A percentile compares a stretch with the other conserved stretches of the same genome.
Evolutionary conservation across 805 yeast species (phyloP).

Genomic region (Candida golubevii): DNA sequence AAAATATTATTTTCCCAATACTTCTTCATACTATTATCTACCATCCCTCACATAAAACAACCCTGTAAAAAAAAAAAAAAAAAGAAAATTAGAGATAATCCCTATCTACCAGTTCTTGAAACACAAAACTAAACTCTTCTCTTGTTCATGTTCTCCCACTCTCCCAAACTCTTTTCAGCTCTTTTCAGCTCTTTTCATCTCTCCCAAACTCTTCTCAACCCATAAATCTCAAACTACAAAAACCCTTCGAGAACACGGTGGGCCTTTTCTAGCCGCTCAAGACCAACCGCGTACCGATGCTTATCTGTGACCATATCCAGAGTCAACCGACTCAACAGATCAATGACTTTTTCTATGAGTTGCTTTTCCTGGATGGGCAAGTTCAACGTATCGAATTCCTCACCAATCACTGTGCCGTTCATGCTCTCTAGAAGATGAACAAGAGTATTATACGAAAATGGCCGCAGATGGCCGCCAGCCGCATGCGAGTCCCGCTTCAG

Average conservation of each 20-base stretch:
- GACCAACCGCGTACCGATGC: constrained; percentile 73
- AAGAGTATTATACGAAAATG: constrained; percentile 42
- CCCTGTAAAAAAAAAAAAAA: no score
- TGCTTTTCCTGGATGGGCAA: constrained; percentile 74
- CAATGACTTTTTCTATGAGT: constrained; percentile 79
- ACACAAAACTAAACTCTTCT: no score
- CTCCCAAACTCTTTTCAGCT: no score
- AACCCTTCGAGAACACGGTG: constrained; percentile 84
- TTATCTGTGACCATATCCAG: constrained; percentile 90
- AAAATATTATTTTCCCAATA: no score
- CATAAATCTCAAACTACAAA: constrained; percentile 15
- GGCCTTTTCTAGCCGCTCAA: constrained; percentile 75
- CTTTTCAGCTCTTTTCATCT: no score
- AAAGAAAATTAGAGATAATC: no score
- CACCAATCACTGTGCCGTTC: constrained; percentile 59
- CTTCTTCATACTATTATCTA: no score
- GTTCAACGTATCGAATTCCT: constrained; percentile 69
- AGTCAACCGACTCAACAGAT: constrained; percentile 77
- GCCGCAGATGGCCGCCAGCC: constrained; percentile 23
- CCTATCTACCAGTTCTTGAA: no score
- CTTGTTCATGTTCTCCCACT: no score
- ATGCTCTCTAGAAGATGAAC: constrained; percentile 52
- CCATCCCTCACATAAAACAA: no score
- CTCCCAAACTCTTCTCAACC: no score
- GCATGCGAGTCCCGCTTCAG: constrained; percentile 3